Percentiles rank a stretch among this genome's conserved stretches.
These are phyloP conservation scores for Beauveria varroae DNA, from an alignment of 2,329 filamentous ascomycete species.

Conservation along the genomic window DNA sequence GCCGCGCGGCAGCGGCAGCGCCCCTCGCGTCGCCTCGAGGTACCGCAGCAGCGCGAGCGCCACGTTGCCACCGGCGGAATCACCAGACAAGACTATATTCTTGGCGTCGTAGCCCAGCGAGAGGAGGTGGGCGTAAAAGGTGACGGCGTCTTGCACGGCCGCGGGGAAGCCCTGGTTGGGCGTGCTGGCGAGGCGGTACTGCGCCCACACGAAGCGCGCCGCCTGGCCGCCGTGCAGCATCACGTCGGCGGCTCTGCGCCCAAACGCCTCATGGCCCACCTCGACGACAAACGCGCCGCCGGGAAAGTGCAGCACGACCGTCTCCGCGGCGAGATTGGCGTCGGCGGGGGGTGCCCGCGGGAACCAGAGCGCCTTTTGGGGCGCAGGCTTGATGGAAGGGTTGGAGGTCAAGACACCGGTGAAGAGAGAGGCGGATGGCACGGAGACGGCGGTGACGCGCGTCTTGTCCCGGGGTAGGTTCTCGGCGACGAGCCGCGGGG, in stretches of 20 bases:
- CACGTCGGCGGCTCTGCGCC: conserved; percentile 17
- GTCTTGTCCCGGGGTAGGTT: neutral
- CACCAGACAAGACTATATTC: conserved; percentile 23
- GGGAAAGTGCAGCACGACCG: conserved; percentile 21
- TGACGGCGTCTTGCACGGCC: conserved; percentile 22
- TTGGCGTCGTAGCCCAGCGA: conserved; percentile 16
- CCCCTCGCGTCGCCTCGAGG: conserved; percentile 8
- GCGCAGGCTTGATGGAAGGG: neutral
- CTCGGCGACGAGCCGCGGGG: neutral
- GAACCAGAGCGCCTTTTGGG: conserved; percentile 5
- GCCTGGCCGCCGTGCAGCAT: conserved; percentile 16
- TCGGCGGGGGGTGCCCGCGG: neutral
- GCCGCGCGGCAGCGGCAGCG: conserved; percentile 6
- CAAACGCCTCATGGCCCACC: conserved; percentile 20
- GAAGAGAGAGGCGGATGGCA: neutral
- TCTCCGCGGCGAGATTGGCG: neutral
- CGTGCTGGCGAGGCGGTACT: conserved; percentile 21
- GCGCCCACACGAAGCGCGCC: conserved; percentile 19
- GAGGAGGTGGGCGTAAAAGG: conserved; percentile 21
- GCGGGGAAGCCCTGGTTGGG: conserved; percentile 21
- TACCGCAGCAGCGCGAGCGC: conserved; percentile 23
- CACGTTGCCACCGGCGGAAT: conserved; percentile 24
- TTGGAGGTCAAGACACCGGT: neutral
- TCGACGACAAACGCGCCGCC: conserved; percentile 24
- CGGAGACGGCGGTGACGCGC: neutral